Evolutionary conservation across 805 yeast genomes (phyloP).

Genomic region (Candida silvicultrix): DNA sequence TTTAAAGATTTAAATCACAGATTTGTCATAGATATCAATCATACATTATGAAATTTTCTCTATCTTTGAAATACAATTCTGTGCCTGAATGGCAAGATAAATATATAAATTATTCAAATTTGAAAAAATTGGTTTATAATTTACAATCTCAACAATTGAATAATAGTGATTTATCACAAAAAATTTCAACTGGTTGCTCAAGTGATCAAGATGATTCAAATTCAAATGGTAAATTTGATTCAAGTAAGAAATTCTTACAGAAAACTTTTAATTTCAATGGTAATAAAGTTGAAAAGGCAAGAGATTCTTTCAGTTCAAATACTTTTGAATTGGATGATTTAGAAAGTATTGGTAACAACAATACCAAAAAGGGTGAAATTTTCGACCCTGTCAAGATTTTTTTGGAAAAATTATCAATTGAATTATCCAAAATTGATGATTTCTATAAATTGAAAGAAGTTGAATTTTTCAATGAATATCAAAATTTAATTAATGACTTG

Average conservation of each 20-base stretch:
- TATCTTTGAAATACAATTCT: conserved; percentile 56
- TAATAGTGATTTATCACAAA: neutral
- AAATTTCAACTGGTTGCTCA: neutral
- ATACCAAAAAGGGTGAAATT: conserved; percentile 9
- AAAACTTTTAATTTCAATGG: neutral
- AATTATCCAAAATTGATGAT: conserved; percentile 44
- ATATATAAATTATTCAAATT: conserved; percentile 61
- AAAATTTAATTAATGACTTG: conserved; percentile 41
- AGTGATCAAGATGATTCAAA: neutral
- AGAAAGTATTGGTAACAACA: conserved; percentile 1
- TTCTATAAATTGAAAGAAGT: conserved; percentile 44
- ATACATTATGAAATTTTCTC: conserved; percentile 57
- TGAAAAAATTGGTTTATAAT: conserved; percentile 51
- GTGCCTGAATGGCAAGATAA: conserved; percentile 88
- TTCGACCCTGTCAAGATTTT: conserved; percentile 37
- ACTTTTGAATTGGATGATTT: conserved; percentile 23
- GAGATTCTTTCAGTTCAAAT: conserved; percentile 4
- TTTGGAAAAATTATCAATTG: conserved; percentile 37
- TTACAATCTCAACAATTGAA: conserved; percentile 32
- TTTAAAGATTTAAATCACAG: no score
- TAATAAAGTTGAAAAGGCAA: neutral
- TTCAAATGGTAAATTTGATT: neutral
- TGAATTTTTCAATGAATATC: conserved; percentile 38
- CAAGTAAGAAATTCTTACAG: neutral
- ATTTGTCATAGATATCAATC: neutral